Evolutionary conservation across 2,329 filamentous ascomycete species (phyloP), one percentile per base, ranked within the genome.

Genomic region (Trichoderma guizhouense): DNA sequence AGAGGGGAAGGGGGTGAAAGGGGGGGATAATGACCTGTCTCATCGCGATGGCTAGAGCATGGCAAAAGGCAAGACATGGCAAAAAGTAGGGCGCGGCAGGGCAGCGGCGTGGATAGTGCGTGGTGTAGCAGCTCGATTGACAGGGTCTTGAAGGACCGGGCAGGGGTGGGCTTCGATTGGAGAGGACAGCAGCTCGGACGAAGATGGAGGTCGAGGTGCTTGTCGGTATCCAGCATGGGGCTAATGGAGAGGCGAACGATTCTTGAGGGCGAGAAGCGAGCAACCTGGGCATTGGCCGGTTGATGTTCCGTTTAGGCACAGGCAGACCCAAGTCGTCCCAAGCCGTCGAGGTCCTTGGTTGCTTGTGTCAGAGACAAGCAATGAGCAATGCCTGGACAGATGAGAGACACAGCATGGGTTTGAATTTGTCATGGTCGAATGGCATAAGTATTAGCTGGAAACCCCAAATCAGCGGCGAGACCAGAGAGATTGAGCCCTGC

Each of bases 31-130:
- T 62, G 67, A 53, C 39, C 28, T 63, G 67, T 63, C 67, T 70
- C 58, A 62, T 69, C 28, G 63, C 70, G 12, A 72, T 65, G 51
- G 53, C 43, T 28, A 72, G 39, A 57, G 51, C 69, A 71, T 66
- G 62, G 62, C 62, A 51, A 36, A 60, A 53, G 69, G 62, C 51
- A 66, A 72, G 70, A 60, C 64, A 72, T 68, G 70, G 62, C 69
- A 51, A 21, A 60, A 39, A 26, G 69, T 55, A 66, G 67, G 64
- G 34, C 64, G 61, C 63, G 70, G 55, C 70, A 68, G 64, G 69
- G 51, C 43, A 36, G 26, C 55, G 26, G 32, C 60, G 34, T 58
- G 69, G 32, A 14, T 34, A 34, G 60, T 51, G 69, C 51, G 62
- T 62, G 47, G 61, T 67, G 39, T 71, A 11, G 69, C 62, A 62